Evolutionary conservation across 352 stramenopile genomes (phyloP), one percentile per base, ranked within the genome.

Genomic region (Phytophthora kernoviae): DNA sequence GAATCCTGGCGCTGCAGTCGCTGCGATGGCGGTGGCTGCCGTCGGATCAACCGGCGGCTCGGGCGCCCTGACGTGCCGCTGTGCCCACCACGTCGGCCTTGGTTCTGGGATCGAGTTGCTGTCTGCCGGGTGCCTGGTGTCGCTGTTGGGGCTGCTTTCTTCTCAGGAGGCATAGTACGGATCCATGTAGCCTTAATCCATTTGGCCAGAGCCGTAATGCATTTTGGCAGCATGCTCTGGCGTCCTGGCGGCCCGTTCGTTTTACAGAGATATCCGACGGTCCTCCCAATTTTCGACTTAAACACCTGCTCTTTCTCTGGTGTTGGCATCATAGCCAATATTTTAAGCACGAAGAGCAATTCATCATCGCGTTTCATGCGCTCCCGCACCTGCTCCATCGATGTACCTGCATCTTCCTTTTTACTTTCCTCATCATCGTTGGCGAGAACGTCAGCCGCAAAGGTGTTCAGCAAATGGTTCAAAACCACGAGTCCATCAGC

Each of bases 101-200:
- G 57, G 42, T 68, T 62, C 48, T 69, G 66, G 0, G 57, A 49
- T 65, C 62, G 62, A 53, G 24, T 59, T 27, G 39, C 33, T 63
- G 51, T n/a, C n/a, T 61, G 30, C 18, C 15, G 43, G 52, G 48
- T 24, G 4, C 49, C 43, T 12, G 22, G 22, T 11, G 49, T 11
- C 18, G 57, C 24, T 22, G 68, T 74, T 4, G 33, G 46, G 14
- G 27, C 37, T 26, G 44, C 26, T 30, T 71, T 62, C 6, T 58
- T 5, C 9, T 46, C 52, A 37, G 30, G 15, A n/a, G 79, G 55
- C 21, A 90, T 86, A 21, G 77, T 81, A 20, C 75, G 58, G 3
- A 84, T 70, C 84, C 84, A 91, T 24, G 75, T 84, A 39, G 54
- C 68, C 45, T 84, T 88, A 53, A 93, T 88, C 81, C 81, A 93